Evolutionary conservation across 2,329 filamentous ascomycete genomes (phyloP).

Genomic region (Exophiala mesophila): DNA sequence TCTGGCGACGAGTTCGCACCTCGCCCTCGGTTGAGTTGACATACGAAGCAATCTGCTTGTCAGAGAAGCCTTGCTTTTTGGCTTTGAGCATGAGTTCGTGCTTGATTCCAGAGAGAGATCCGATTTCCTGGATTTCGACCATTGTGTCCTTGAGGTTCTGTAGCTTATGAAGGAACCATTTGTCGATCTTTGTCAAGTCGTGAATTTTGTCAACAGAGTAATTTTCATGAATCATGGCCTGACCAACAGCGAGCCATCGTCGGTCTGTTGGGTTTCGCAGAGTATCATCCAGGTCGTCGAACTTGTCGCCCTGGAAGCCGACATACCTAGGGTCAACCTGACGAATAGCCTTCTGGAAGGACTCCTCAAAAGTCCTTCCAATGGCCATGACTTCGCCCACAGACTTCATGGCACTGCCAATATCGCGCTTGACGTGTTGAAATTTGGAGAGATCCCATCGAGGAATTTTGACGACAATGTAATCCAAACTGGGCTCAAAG

Average conservation of each 20-base stretch:
- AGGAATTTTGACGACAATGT: conserved; percentile 97
- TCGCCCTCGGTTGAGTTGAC: conserved; percentile 84
- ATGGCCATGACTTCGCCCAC: conserved; percentile 99
- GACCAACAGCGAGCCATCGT: conserved; percentile 93
- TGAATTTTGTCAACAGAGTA: conserved; percentile 91
- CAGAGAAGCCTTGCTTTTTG: conserved; percentile 97
- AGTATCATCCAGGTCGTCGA: conserved; percentile 85
- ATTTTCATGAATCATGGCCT: conserved; percentile 95
- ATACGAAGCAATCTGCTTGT: conserved; percentile 85
- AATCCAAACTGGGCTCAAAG: conserved; percentile 95
- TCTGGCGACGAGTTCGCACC: conserved; percentile 76
- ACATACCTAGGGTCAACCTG: conserved; percentile 90
- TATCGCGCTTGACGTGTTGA: conserved; percentile 96
- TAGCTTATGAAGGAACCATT: conserved; percentile 98
- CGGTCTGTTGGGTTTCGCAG: conserved; percentile 92
- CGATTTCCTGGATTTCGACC: conserved; percentile 76
- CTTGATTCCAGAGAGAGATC: conserved; percentile 76
- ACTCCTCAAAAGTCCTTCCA: conserved; percentile 96
- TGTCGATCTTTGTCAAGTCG: conserved; percentile 96
- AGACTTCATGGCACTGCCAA: conserved; percentile 98
- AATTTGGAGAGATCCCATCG: conserved; percentile 99
- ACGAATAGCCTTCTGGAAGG: conserved; percentile 97
- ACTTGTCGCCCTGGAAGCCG: conserved; percentile 92
- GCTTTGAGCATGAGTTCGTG: conserved; percentile 83
- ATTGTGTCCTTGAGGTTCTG: conserved; percentile 94